phyloP scores from a whole-genome alignment of 164 flowering plant species.

The grape (Vitis vinifera) region ASM3070453v1 NC_081818.1:14782501-14783000 shows the following conservation, averaged over 20 bases:
- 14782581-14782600: too few species aligned
- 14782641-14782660: not conserved
- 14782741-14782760: not conserved
- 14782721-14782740: too few species aligned
- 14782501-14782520: too few species aligned
- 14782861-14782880: conserved; percentile 40
- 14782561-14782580: too few species aligned
- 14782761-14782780: not conserved
- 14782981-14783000: too few species aligned
- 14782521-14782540: too few species aligned
- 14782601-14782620: too few species aligned
- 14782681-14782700: not conserved
- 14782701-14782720: not conserved
- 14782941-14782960: not conserved
- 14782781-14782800: not conserved
- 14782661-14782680: not conserved
- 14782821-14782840: conserved; percentile 73
- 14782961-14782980: too few species aligned
- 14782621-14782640: not conserved
- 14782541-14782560: too few species aligned
- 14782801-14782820: not conserved
- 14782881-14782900: conserved; percentile 34
- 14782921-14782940: conserved; percentile 3
- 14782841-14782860: conserved; percentile 98
- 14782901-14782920: conserved; percentile 70